These are phyloP conservation scores for Brassica rapa DNA, from an alignment of 345 rosid genomes.

Conservation along the genomic window DNA sequence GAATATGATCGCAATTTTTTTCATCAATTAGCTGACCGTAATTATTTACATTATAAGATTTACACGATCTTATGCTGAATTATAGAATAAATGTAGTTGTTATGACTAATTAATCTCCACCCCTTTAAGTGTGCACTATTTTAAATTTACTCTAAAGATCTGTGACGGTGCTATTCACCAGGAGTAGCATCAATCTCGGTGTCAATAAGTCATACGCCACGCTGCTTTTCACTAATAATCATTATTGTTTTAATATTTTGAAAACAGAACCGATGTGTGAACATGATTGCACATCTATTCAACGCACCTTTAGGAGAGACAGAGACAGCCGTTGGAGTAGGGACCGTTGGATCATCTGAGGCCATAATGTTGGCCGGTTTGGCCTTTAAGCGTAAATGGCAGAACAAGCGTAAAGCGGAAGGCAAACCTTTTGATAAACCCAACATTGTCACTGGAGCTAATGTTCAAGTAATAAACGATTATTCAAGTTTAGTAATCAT, in stretches of 20 bases:
- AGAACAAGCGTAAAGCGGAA: conserved; percentile 46
- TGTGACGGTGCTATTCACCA: not conserved
- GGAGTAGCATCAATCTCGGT: conserved; percentile 21
- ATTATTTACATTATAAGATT: no score
- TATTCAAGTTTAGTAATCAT: not conserved
- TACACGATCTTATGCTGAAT: not conserved
- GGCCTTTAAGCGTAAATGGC: conserved; percentile 64
- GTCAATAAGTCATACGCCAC: conserved; percentile 15
- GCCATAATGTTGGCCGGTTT: conserved; percentile 72
- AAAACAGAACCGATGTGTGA: conserved; percentile 47
- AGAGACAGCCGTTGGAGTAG: conserved; percentile 61
- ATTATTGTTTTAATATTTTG: not conserved
- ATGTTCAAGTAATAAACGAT: conserved; percentile 46
- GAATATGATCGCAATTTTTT: not conserved
- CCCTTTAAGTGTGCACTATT: not conserved
- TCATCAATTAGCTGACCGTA: not conserved
- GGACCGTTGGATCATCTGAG: conserved; percentile 66
- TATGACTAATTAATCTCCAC: conserved; percentile 5
- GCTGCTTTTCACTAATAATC: conserved; percentile 6
- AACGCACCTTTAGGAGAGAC: conserved; percentile 55
- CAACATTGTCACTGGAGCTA: not conserved
- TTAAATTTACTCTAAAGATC: not conserved
- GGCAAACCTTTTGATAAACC: not conserved
- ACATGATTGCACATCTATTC: conserved; percentile 46
- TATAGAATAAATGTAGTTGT: not conserved